Base-by-base conservation (phyloP, 495 filamentous ascomycete species). In the Opeltia flavorubescens region DNA sequence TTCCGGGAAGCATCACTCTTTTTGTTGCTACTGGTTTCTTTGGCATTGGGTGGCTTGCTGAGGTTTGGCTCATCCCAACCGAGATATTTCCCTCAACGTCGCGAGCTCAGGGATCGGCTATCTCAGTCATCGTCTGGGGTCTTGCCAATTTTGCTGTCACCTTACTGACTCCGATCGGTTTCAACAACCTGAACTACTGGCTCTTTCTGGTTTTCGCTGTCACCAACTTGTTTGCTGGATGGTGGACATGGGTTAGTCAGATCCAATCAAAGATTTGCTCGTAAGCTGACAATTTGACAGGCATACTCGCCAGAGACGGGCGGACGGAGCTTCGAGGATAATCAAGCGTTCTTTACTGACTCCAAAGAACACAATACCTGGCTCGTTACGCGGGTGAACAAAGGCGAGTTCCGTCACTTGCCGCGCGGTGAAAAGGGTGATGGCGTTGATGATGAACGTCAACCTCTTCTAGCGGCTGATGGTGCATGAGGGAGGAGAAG, bases 21-120 rank as follows among this genome's bases (percentile, higher is more conserved):
- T 75, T 60, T 53, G 41, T 71, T 13, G 69, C 72, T 6, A 78
- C 74, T 5, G 69, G 69, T 1, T 66, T 67, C 31, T 78, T 78
- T 55, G 74, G 74, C 29, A 69, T 76, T 36, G 72, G 69, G 29
- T 78, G 73, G 74, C 57, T 78, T 7, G 53, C 71, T 2, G 67
- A 75, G 5, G 62, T 68, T 34, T 78, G 72, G 74, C 57, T 77
- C 12, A 74, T 78, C 43, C 74, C 74, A 2, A 78, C 74, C 1
- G 73, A 78, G 50, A 76, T 78, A 48, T 77, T 66, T 51, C 69
- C 74, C 8, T 71, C 62, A 20, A 66, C 64, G 11, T 70, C 74
- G 9, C 61, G 74, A 21, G 73, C 73, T 15, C 67, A 70, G 55
- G 74, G 71, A 5, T 65, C 67, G 25, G 68, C 72, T 35, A 61